Conservation (phyloP, 495 filamentous ascomycete species). For the Bacidia gigantensis region DNA sequence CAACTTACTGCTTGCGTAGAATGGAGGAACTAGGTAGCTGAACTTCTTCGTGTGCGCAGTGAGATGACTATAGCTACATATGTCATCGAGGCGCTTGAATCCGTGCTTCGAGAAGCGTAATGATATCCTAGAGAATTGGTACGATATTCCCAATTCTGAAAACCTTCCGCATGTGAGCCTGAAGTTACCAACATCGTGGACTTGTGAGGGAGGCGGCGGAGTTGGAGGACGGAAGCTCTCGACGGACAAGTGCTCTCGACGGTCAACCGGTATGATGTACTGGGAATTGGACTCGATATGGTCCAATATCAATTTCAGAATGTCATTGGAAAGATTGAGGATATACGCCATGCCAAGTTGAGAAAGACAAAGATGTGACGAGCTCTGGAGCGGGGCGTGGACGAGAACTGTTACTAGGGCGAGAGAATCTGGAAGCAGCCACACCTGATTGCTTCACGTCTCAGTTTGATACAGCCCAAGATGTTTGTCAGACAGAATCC, state of each 20-base stretch:
- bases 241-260: constrained; percentile 37
- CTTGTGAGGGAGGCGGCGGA: constrained; percentile 28
- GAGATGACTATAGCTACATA: constrained; percentile 35
- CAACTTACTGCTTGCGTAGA: constrained; percentile 39
- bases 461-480: background rate
- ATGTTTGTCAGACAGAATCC: constrained; percentile 16
- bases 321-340: constrained; percentile 43
- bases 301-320: constrained; percentile 45
- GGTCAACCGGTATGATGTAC: constrained; percentile 31
- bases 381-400: background rate
- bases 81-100: constrained; percentile 40
- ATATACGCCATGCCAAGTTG: constrained; percentile 23
- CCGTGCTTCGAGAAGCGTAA: constrained; percentile 47
- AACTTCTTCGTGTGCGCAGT: constrained; percentile 51
- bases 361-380: background rate
- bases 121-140: constrained; percentile 45
- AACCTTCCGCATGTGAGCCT: constrained; percentile 49
- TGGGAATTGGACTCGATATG: constrained; percentile 36
- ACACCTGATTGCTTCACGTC: background rate
- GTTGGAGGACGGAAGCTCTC: constrained; percentile 38
- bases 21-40: constrained; percentile 59
- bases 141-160: constrained; percentile 44
- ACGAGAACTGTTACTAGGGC: background rate
- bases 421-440: background rate
- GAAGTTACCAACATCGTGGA: constrained; percentile 34